These are phyloP conservation scores for Cystoisospora suis DNA, from an alignment of 169 alveolate genomes.

Conservation along the genomic window DNA sequence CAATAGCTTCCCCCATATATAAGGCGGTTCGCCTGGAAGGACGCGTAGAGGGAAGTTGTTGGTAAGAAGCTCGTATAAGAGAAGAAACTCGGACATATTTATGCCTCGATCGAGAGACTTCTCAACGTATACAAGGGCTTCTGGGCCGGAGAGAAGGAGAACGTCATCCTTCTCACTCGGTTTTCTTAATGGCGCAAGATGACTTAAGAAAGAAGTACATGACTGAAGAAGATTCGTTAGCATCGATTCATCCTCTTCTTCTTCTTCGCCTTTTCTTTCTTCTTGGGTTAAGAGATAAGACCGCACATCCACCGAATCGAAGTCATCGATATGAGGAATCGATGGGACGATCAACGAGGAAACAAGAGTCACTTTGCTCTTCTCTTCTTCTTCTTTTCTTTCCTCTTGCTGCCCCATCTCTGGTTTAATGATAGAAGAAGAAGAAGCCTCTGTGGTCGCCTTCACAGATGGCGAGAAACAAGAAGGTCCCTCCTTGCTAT, in stretches of 20 bases:
- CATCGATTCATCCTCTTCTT: not conserved
- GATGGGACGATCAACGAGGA: constrained; percentile 57
- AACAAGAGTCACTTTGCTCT: no score
- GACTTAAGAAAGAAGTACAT: constrained; percentile 45
- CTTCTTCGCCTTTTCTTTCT: no score
- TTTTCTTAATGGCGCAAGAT: constrained; percentile 36
- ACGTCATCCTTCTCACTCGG: constrained; percentile 54
- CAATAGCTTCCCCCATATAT: constrained; percentile 71
- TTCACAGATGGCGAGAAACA: no score
- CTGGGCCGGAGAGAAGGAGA: constrained; percentile 44
- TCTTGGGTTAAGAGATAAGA: not conserved
- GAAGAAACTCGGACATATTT: constrained; percentile 59
- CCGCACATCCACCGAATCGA: constrained; percentile 57
- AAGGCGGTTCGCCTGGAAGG: constrained; percentile 70
- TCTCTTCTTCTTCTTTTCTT: no score
- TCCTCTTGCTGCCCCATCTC: no score
- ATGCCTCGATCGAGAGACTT: constrained; percentile 36
- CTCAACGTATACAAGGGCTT: constrained; percentile 23
- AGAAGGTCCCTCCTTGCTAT: no score
- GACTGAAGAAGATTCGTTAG: constrained; percentile 43
- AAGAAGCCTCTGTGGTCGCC: no score
- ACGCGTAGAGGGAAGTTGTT: constrained; percentile 65
- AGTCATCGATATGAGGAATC: constrained; percentile 67
- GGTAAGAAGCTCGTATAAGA: constrained; percentile 69
- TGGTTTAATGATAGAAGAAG: no score